These are phyloP conservation scores for Gossypium ekmanianum DNA, from an alignment of 345 rosid genomes.

Conservation along the genomic window DNA sequence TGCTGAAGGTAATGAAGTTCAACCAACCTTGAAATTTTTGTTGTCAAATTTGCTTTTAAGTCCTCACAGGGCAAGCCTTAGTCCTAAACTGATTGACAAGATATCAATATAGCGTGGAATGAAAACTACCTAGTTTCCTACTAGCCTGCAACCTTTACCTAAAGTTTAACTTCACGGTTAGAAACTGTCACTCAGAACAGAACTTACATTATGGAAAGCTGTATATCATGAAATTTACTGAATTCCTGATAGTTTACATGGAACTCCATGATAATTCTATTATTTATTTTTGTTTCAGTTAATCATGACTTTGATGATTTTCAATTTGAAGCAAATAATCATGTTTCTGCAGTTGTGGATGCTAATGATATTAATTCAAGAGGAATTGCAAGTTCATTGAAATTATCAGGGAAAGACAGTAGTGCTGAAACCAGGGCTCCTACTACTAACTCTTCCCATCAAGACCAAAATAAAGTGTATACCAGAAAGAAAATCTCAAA, in stretches of 20 bases:
- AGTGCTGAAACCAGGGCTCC: conserved; percentile 16
- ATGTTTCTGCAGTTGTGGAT: conserved; percentile 13
- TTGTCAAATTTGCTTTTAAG: background rate
- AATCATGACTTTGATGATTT: conserved; percentile 8
- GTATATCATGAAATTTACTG: background rate
- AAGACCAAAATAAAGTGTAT: conserved; percentile 43
- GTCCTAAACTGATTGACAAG: background rate
- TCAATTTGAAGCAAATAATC: conserved; percentile 2
- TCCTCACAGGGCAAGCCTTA: background rate
- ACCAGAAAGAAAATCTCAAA: conserved; percentile 41
- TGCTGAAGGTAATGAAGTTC: conserved; percentile 36
- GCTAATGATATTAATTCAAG: conserved; percentile 14
- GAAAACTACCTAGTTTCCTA: conserved; percentile 1
- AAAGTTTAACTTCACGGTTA: background rate
- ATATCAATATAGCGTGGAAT: background rate
- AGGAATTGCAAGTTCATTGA: conserved; percentile 18
- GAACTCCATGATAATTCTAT: background rate
- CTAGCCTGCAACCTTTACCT: background rate
- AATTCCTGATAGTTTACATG: background rate
- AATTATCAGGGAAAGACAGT: conserved; percentile 17
- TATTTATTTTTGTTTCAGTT: conserved; percentile 5
- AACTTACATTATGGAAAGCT: background rate
- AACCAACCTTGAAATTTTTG: background rate
- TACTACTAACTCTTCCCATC: conserved; percentile 20
- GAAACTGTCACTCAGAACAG: background rate